Evolutionary conservation across 768 basidiomycete species (phyloP).

Genomic region (Collybia nuda): DNA sequence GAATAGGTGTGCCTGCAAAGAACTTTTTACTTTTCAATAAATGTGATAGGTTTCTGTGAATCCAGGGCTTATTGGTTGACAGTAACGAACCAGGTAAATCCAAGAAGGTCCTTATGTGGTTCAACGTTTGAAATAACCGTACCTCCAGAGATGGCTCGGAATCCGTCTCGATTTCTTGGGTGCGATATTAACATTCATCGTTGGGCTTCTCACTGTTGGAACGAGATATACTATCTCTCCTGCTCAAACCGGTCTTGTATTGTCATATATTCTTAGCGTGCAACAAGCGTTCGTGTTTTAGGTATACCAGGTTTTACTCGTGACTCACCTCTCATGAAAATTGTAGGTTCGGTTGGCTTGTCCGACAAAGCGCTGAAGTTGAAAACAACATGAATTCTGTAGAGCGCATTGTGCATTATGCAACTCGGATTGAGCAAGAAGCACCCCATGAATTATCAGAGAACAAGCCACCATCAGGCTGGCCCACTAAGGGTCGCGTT

Average conservation of each 20-base stretch:
- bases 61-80: conserved; percentile 83
- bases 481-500: conserved; percentile 77
- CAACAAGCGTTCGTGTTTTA: conserved; percentile 55
- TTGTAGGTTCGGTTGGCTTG: conserved; percentile 69
- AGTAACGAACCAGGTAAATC: conserved; percentile 69
- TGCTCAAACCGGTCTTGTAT: conserved; percentile 70
- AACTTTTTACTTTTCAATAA: not conserved
- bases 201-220: conserved; percentile 77
- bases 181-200: conserved; percentile 65
- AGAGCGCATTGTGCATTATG: conserved; percentile 83
- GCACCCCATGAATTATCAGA: conserved; percentile 66
- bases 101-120: too few relatives aligned
- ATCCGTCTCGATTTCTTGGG: conserved; percentile 90
- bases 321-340: not conserved
- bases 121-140: not conserved
- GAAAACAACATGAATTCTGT: conserved; percentile 96
- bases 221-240: conserved; percentile 76
- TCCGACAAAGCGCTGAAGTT: conserved; percentile 78
- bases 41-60: conserved; percentile 1
- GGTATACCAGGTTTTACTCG: not conserved
- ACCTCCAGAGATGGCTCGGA: conserved; percentile 74
- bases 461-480: conserved; percentile 54
- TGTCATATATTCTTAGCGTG: conserved; percentile 79
- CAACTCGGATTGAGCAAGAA: conserved; percentile 79
- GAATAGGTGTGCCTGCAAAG: conserved; percentile 51